Conservation (phyloP, 768 basidiomycete genomes). For the Brasilioporus rufonigricans region DNA sequence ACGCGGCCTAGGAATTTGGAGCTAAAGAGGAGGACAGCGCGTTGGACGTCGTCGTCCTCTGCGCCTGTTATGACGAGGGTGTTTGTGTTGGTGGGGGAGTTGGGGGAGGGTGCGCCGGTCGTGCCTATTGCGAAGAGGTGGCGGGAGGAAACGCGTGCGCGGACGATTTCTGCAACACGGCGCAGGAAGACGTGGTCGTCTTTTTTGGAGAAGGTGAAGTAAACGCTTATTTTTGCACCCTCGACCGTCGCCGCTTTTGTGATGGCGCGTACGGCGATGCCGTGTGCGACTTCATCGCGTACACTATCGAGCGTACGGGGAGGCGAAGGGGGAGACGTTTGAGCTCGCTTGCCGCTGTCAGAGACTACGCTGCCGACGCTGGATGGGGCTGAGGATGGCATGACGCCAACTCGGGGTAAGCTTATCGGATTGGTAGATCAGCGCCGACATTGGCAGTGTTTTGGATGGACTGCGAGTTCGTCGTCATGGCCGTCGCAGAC, state of each 20-base stretch:
- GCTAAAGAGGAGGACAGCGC: conserved; percentile 60
- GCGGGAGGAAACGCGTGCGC: conserved; percentile 38
- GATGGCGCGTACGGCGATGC: conserved; percentile 54
- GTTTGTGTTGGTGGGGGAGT: conserved; percentile 32
- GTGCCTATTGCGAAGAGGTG: conserved; percentile 59
- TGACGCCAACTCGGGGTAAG: no score
- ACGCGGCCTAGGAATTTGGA: conserved; percentile 72
- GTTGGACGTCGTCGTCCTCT: conserved; percentile 54
- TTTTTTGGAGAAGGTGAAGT: conserved; percentile 55
- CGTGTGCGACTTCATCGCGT: conserved; percentile 55
- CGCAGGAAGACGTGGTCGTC: conserved; percentile 58
- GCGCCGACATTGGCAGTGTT: no score
- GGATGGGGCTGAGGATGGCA: conserved; percentile 30
- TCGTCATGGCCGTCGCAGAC: no score
- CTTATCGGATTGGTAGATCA: no score
- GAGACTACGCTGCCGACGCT: conserved; percentile 12
- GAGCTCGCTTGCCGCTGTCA: not conserved
- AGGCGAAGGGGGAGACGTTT: not conserved
- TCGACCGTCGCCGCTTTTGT: conserved; percentile 49
- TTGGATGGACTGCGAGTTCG: no score
- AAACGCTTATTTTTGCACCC: conserved; percentile 57
- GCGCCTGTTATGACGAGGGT: conserved; percentile 60
- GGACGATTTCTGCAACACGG: conserved; percentile 49
- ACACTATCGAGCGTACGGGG: conserved; percentile 57
- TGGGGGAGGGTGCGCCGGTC: conserved; percentile 36